These are phyloP conservation scores for Phytophthora ohioensis DNA, from an alignment of 352 stramenopile genomes.

Conservation along the genomic window DNA sequence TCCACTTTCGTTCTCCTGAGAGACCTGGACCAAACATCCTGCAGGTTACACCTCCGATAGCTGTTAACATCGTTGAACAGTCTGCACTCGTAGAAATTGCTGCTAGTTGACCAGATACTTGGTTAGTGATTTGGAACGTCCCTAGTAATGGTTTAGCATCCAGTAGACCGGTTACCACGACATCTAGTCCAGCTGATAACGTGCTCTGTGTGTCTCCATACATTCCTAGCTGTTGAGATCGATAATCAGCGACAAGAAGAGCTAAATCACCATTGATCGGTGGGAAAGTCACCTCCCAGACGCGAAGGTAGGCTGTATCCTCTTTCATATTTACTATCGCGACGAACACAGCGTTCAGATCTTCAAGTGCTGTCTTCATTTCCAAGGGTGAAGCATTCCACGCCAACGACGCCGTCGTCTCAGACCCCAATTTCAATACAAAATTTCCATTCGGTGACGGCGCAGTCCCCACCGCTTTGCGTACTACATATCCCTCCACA, in stretches of 20 bases:
- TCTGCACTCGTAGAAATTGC: background rate
- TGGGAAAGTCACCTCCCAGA: slow-evolving; percentile 38
- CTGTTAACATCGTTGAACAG: slow-evolving; percentile 9
- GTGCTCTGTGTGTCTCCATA: slow-evolving; percentile 38
- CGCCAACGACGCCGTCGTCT: slow-evolving; percentile 30
- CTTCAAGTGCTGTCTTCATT: background rate
- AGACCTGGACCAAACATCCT: slow-evolving; percentile 34
- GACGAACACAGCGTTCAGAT: slow-evolving; percentile 2
- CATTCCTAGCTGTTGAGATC: slow-evolving; percentile 15
- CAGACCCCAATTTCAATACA: slow-evolving; percentile 6
- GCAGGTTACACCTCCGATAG: slow-evolving; percentile 34
- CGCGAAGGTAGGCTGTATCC: slow-evolving; percentile 12
- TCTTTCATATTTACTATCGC: slow-evolving; percentile 34
- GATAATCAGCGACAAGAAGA: slow-evolving; percentile 21
- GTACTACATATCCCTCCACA: background rate
- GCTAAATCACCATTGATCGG: slow-evolving; percentile 36
- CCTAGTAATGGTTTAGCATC: slow-evolving; percentile 35
- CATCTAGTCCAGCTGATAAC: slow-evolving; percentile 37
- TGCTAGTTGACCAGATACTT: slow-evolving; percentile 22
- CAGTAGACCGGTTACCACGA: slow-evolving; percentile 9
- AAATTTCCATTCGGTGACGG: slow-evolving; percentile 16
- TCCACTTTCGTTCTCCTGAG: slow-evolving; percentile 43
- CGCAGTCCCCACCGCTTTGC: slow-evolving; percentile 11
- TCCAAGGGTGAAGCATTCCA: slow-evolving; percentile 24
- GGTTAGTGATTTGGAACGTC: slow-evolving; percentile 36